Evolutionary conservation across 345 rosid genomes (phyloP), one percentile per base, ranked within the genome.

Genomic region (Brassica juncea): DNA sequence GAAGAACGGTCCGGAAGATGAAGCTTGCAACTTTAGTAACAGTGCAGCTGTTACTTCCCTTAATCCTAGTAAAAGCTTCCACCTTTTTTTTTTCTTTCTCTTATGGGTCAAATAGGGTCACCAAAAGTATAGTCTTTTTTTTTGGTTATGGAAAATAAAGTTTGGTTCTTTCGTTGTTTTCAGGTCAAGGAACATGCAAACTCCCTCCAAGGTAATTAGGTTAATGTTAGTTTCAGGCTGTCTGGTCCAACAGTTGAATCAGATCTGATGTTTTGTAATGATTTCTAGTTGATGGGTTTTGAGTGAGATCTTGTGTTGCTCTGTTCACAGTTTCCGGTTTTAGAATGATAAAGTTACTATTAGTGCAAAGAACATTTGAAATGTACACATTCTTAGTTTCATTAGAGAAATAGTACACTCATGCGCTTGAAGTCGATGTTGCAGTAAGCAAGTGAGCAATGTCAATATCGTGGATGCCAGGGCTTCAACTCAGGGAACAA

Each of bases 1-100:
- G 84, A 92, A 92, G 87, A 88, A 89, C 62, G 92, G 97, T 0
- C 62, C 83, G 0, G 91, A 89, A 2, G 87, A 84, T 8, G 86
- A 85, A 11, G 92, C 97, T 85, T 94, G 99, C 71, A 85, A 86
- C 81, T 94, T 94, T 83, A 89, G 86, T 57, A 97, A 95, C 25
- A 81, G 86, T 34, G 97, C 99, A 32, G 84, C 87, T 55, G 82
- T 88, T 54, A 92, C 95, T 12, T 88, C 84, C 83, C 83, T 90
- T 28, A 83, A 94, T 85, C 99, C 99, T 28, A 94, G 99, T 94
- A 75, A 89, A 89, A 7, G 5, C 19, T 59, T 59, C 12, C 71
- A 3, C 52, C 12, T 58, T 21, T 58, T 57, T 58, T 57, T 19
- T 19, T 19, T 19, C 19, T 19, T n/a, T 10, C 0, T 15, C 21